A percentile compares a stretch with the other conserved stretches of the same genome.
phyloP scores from a whole-genome alignment of 2,329 filamentous ascomycete genomes.

The Ceratocystis albifundus region DNA sequence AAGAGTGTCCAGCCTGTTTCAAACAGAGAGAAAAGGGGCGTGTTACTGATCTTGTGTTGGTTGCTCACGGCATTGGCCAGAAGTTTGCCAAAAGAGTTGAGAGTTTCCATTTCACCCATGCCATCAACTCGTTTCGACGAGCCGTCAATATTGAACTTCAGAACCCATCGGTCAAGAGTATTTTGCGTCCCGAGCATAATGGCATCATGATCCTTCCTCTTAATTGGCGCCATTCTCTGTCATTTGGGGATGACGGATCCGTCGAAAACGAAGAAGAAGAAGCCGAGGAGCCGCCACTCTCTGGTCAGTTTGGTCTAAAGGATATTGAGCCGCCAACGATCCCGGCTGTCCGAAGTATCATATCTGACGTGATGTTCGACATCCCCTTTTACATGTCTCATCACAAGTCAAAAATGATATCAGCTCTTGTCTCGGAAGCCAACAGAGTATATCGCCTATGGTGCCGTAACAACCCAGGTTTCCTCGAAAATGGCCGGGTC shows the following conservation, averaged over 20 bases:
- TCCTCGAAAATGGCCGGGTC: constrained; percentile 67
- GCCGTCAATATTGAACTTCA: constrained; percentile 76
- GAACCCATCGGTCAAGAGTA: constrained; percentile 58
- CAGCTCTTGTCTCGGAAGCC: constrained; percentile 76
- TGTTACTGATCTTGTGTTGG: constrained; percentile 77
- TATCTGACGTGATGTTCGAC: constrained; percentile 96
- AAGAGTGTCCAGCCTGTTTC: constrained; percentile 47
- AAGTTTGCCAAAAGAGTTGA: constrained; percentile 91
- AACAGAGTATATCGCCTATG: constrained; percentile 93
- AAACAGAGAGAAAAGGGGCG: constrained; percentile 52
- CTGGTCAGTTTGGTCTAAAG: constrained; percentile 50
- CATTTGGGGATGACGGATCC: constrained; percentile 67
- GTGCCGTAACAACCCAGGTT: constrained; percentile 87
- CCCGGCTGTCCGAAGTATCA: constrained; percentile 82
- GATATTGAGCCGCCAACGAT: constrained; percentile 89
- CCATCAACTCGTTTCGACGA: constrained; percentile 80
- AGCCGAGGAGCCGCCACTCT: constrained; percentile 40
- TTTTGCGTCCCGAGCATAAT: constrained; percentile 61
- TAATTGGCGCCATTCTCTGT: constrained; percentile 85
- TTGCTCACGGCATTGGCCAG: constrained; percentile 92
- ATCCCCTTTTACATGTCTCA: constrained; percentile 96
- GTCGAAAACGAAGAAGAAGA: constrained; percentile 43
- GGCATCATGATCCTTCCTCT: constrained; percentile 89
- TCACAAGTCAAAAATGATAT: constrained; percentile 90
- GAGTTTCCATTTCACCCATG: constrained; percentile 94